Conservation (phyloP, 352 stramenopile genomes). For the Phytopythium kandeliae region DNA sequence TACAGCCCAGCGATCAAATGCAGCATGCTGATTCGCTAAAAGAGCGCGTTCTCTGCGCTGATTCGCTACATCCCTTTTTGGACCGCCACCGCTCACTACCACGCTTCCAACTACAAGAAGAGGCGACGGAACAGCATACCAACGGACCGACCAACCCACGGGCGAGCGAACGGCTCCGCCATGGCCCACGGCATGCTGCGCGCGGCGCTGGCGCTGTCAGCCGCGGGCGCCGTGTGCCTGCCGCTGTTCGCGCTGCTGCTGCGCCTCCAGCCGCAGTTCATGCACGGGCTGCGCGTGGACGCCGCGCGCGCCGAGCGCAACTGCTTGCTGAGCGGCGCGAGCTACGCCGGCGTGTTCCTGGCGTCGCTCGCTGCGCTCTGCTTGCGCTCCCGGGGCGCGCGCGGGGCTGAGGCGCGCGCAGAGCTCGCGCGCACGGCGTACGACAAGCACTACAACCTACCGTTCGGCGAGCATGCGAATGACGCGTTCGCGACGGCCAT, state of each 20-base stretch:
- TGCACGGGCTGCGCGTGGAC: slow-evolving; percentile 45
- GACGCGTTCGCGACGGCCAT: slow-evolving; percentile 26
- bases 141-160: too few species aligned
- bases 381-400: slow-evolving; percentile 10
- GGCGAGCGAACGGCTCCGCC: not conserved
- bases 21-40: too few species aligned
- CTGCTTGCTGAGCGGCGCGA: slow-evolving; percentile 48
- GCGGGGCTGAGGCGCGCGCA: slow-evolving; percentile 1
- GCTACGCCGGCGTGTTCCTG: slow-evolving; percentile 44
- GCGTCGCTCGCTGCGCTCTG: slow-evolving; percentile 18
- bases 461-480: slow-evolving; percentile 26
- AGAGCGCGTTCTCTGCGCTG: too few species aligned
- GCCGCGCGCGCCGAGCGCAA: slow-evolving; percentile 39
- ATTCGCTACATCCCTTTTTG: too few species aligned
- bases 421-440: slow-evolving; percentile 10
- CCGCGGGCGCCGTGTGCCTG: slow-evolving; percentile 40
- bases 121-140: too few species aligned
- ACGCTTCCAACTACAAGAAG: too few species aligned
- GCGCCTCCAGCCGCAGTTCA: slow-evolving; percentile 47
- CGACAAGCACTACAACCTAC: slow-evolving; percentile 21
- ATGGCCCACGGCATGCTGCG: slow-evolving; percentile 22
- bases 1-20: too few species aligned
- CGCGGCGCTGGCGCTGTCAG: slow-evolving; percentile 36
- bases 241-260: slow-evolving; percentile 53
- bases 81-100: too few species aligned